Evolutionary conservation across 176 grass and related monocot species (phyloP).

Genomic region (Ananas comosus): DNA sequence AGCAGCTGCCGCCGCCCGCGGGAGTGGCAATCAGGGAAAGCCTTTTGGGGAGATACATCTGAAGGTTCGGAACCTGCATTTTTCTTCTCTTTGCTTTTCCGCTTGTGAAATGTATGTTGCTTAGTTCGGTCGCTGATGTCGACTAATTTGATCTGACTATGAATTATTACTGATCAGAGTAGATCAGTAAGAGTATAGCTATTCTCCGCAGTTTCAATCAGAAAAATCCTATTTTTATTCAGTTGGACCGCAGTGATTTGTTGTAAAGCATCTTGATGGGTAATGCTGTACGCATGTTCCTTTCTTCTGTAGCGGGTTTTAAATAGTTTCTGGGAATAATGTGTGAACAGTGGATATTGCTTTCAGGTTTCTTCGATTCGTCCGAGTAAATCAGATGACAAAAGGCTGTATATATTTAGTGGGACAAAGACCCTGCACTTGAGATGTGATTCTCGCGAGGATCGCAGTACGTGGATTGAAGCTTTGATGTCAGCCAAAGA

Average conservation of each 20-base stretch:
- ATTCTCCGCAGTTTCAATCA: no score
- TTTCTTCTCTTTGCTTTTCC: neutral
- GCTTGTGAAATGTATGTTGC: no score
- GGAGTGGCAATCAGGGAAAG: slow-evolving; percentile 55
- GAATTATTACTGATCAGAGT: neutral
- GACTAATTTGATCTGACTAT: neutral
- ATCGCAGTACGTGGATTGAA: slow-evolving; percentile 68
- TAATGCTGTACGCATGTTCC: neutral
- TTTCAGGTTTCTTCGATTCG: slow-evolving; percentile 87
- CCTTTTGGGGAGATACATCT: slow-evolving; percentile 93
- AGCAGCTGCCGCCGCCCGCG: slow-evolving; percentile 5
- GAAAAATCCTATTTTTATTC: no score
- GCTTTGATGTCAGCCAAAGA: slow-evolving; percentile 61
- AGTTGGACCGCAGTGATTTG: no score
- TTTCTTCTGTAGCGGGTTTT: neutral
- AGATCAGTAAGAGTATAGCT: neutral
- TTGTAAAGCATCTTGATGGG: no score
- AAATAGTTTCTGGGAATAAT: neutral
- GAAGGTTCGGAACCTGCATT: slow-evolving; percentile 46
- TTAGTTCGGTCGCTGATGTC: no score
- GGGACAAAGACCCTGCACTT: slow-evolving; percentile 88
- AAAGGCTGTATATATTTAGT: slow-evolving; percentile 95
- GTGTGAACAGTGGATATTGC: slow-evolving; percentile 5
- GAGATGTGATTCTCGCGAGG: slow-evolving; percentile 69
- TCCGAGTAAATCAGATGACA: slow-evolving; percentile 95